Percentiles rank a stretch among this genome's conserved stretches.
These are phyloP conservation scores for Fusarium pininemorale DNA, from an alignment of 2,329 filamentous ascomycete genomes.

Conservation along the genomic window DNA sequence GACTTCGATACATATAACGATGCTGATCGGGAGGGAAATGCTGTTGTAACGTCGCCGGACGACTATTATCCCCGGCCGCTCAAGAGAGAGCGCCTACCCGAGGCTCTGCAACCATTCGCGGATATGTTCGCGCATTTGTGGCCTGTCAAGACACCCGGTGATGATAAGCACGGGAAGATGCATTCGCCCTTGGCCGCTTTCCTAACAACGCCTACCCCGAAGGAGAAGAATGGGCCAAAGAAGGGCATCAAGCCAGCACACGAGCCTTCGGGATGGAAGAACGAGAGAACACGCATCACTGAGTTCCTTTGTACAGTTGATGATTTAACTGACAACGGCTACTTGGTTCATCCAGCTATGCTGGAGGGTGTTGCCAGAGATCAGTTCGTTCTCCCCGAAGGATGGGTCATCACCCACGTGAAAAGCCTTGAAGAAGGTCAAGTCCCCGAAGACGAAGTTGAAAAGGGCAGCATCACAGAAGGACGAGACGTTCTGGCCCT, in stretches of 20 bases:
- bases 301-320: conserved; percentile 77
- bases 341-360: conserved; percentile 81
- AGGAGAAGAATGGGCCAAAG: conserved; percentile 69
- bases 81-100: conserved; percentile 60
- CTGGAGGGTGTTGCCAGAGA: conserved; percentile 67
- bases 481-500: conserved; percentile 82
- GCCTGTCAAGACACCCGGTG: conserved; percentile 88
- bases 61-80: conserved; percentile 68
- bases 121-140: conserved; percentile 89
- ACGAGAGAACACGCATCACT: conserved; percentile 83
- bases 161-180: conserved; percentile 81
- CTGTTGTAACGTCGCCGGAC: conserved; percentile 59
- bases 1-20: conserved; percentile 60
- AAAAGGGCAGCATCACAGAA: conserved; percentile 83
- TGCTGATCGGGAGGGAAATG: conserved; percentile 43
- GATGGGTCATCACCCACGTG: conserved; percentile 86
- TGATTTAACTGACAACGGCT: conserved; percentile 85
- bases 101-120: conserved; percentile 71
- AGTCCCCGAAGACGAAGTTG: conserved; percentile 74
- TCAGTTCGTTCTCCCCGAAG: conserved; percentile 65
- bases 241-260: conserved; percentile 67
- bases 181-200: conserved; percentile 90
- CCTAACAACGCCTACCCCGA: conserved; percentile 76
- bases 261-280: conserved; percentile 73
- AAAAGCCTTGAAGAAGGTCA: conserved; percentile 71